Conservation (phyloP, 2,329 filamentous ascomycete species). For the Talaromyces rugulosus region DNA sequence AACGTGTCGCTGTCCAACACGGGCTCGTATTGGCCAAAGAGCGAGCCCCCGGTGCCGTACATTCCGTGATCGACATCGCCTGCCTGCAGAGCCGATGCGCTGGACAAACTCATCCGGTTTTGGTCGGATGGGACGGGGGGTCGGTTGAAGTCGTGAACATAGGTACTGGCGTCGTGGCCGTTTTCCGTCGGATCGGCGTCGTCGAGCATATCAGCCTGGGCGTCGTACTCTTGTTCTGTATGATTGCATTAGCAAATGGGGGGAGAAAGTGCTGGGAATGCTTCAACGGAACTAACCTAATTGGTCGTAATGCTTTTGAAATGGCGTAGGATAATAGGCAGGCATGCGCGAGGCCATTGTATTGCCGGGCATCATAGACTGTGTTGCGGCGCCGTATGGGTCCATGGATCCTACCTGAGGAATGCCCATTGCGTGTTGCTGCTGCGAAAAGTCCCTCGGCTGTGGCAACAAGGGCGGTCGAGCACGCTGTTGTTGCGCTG, state of each 20-base stretch:
- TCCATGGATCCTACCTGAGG: constrained; percentile 34
- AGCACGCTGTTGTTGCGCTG: constrained; percentile 53
- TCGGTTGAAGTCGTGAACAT: constrained; percentile 50
- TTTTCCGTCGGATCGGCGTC: constrained; percentile 65
- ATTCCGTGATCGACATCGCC: constrained; percentile 33
- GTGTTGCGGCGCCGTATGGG: constrained; percentile 16
- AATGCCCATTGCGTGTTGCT: constrained; percentile 33
- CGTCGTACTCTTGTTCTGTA: constrained; percentile 96
- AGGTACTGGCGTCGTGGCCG: constrained; percentile 64
- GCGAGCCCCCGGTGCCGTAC: constrained; percentile 46
- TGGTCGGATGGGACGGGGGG: constrained; percentile 41
- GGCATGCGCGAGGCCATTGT: constrained; percentile 34
- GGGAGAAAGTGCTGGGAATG: constrained; percentile 28
- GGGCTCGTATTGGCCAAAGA: constrained; percentile 73
- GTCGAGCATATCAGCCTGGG: constrained; percentile 82
- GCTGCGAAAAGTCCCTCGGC: constrained; percentile 30
- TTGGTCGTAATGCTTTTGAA: constrained; percentile 92
- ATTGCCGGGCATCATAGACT: constrained; percentile 27
- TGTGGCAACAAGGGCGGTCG: constrained; percentile 45
- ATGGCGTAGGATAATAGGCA: constrained; percentile 76
- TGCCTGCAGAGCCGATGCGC: constrained; percentile 37
- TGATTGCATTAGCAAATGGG: constrained; percentile 51
- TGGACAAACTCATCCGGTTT: constrained; percentile 36
- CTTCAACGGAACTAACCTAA: constrained; percentile 70
- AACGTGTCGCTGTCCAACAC: constrained; percentile 92